Conservation (phyloP, 306 rosid species). For the Gynostemma pentaphyllum region DNA sequence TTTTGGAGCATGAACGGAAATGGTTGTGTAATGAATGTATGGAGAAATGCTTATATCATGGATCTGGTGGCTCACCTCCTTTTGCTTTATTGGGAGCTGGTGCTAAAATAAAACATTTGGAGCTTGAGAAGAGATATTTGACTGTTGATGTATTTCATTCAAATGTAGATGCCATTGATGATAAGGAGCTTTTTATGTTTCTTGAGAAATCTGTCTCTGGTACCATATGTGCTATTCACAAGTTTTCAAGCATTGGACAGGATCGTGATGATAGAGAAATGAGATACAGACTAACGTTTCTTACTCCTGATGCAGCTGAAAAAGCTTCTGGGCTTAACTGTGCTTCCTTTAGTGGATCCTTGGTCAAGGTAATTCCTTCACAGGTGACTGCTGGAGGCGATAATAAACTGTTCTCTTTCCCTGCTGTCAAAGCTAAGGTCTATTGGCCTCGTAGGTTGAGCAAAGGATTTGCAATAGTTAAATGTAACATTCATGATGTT, state of each 20-base stretch:
- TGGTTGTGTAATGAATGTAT: constrained; percentile 53
- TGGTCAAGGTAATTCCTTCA: constrained; percentile 53
- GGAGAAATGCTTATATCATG: constrained; percentile 64
- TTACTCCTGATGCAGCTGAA: constrained; percentile 62
- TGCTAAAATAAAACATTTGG: constrained; percentile 83
- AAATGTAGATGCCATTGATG: constrained; percentile 39
- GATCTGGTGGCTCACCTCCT: constrained; percentile 47
- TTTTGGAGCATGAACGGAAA: constrained; percentile 48
- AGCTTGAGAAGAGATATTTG: constrained; percentile 64
- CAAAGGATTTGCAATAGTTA: constrained; percentile 57
- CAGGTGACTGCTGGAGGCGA: constrained; percentile 45
- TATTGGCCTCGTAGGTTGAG: constrained; percentile 75
- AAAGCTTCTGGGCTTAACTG: constrained; percentile 47
- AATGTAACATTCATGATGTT: constrained; percentile 39
- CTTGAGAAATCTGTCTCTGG: constrained; percentile 48
- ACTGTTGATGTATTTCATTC: constrained; percentile 56
- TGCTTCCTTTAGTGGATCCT: constrained; percentile 36
- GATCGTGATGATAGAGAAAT: constrained; percentile 43
- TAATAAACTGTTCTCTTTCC: constrained; percentile 41
- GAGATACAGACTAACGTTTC: constrained; percentile 61
- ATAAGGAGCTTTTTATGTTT: constrained; percentile 64
- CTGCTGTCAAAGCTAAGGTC: constrained; percentile 73
- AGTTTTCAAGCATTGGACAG: constrained; percentile 29
- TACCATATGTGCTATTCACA: constrained; percentile 57
- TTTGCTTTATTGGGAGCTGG: constrained; percentile 87